Evolutionary conservation across 208 protist species (phyloP), one percentile per base, ranked within the genome.

Genomic region (Entamoeba histolytica): DNA sequence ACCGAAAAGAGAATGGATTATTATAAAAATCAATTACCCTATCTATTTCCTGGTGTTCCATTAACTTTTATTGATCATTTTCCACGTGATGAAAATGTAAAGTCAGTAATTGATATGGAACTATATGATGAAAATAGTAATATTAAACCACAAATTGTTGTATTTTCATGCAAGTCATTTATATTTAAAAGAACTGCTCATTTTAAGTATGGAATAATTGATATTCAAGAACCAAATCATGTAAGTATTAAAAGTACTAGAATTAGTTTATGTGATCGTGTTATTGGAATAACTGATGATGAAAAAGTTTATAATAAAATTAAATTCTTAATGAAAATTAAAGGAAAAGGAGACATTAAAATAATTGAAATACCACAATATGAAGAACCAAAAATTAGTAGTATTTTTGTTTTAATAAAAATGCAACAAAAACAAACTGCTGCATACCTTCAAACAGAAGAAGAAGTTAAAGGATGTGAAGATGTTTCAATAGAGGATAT

Each of bases 11-110:
- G 4, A 5, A 44, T 78, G 12, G 4, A 1, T 23, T 78, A 78
- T 78, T 78, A 78, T 35, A 5, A 23, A 4, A 78, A 39, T 3
- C 61, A 78, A 78, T 19, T 78, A n/a, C 61, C 61, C 1, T 78
- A 5, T 28, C 28, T 78, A 14, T 78, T 78, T 35, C 61, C 61
- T 35, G 61, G 61, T 4, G 19, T 78, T 23, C 61, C 17, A 78
- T 3, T 78, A 4, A 78, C 61, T 23, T 78, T 44, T 78, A 78
- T 78, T 0, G 61, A 44, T 35, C 3, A 10, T n/a, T 0, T 3
- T 23, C 0, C 61, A 14, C 3, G 0, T 3, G 17, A 23, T n/a
- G 0, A 0, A 0, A 0, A 39, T 4, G 0, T 78, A 10, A 5
- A 78, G 4, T 5, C 61, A 4, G 0, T 78, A 14, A 44, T 39